phyloP scores from a whole-genome alignment of 257 asterid species.

The Nicotiana obtusifolia region DNA sequence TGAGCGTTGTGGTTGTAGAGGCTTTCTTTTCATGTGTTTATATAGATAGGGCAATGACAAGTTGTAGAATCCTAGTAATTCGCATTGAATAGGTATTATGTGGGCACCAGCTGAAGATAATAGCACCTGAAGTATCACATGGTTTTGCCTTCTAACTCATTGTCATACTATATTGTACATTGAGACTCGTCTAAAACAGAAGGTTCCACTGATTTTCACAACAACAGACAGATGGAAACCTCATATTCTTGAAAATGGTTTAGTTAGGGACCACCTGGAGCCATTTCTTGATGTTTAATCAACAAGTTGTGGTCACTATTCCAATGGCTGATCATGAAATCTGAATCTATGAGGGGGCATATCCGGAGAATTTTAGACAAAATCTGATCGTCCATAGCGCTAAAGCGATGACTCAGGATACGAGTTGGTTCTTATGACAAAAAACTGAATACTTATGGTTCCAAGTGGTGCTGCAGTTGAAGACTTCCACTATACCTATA shows the following conservation, averaged over 20 bases:
- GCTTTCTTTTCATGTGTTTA: background rate
- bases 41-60: background rate
- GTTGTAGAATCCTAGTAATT: background rate
- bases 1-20: background rate
- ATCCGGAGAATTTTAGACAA: background rate
- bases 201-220: background rate
- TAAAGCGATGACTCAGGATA: background rate
- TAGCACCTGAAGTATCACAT: constrained; percentile 1
- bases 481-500: background rate
- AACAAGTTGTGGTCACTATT: background rate
- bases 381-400: background rate
- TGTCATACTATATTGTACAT: background rate
- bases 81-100: background rate
- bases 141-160: constrained; percentile 5
- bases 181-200: background rate
- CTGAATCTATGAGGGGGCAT: background rate
- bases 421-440: background rate
- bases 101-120: background rate
- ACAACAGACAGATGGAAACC: background rate
- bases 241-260: background rate
- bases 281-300: background rate
- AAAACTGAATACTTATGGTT: background rate
- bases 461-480: background rate
- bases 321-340: background rate
- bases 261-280: background rate